phyloP scores from a whole-genome alignment of 306 rosid species.

The Acacia crassicarpa region DNA sequence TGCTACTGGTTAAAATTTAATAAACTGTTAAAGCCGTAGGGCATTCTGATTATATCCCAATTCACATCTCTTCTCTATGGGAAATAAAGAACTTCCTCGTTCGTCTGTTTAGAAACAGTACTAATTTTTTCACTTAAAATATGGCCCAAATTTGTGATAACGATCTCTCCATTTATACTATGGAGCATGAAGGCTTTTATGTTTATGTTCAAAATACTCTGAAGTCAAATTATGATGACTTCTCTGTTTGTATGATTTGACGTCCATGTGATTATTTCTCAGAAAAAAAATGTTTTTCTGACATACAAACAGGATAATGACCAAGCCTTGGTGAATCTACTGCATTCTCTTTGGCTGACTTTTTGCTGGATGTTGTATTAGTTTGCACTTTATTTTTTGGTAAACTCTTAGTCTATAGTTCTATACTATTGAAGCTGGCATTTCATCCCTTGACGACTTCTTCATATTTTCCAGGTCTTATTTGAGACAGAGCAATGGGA shows the following conservation, averaged over 20 bases:
- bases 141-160: neutral
- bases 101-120: constrained; percentile 8
- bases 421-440: constrained; percentile 19
- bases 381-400: neutral
- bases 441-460: constrained; percentile 28
- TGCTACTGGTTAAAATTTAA: neutral
- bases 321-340: constrained; percentile 20
- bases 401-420: neutral
- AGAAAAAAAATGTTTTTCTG: constrained; percentile 5
- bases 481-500: constrained; percentile 97
- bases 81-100: constrained; percentile 9
- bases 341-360: neutral
- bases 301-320: neutral
- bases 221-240: neutral
- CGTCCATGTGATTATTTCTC: neutral
- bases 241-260: neutral
- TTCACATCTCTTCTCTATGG: constrained; percentile 10
- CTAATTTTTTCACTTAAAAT: neutral
- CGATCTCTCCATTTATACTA: neutral
- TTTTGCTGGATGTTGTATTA: constrained; percentile 23
- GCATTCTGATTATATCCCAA: neutral
- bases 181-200: neutral
- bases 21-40: neutral
- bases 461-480: constrained; percentile 62
- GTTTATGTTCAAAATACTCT: neutral